These are phyloP conservation scores for Delphinella strobiligena DNA, from an alignment of 2,329 filamentous ascomycete genomes.

Conservation along the genomic window DNA sequence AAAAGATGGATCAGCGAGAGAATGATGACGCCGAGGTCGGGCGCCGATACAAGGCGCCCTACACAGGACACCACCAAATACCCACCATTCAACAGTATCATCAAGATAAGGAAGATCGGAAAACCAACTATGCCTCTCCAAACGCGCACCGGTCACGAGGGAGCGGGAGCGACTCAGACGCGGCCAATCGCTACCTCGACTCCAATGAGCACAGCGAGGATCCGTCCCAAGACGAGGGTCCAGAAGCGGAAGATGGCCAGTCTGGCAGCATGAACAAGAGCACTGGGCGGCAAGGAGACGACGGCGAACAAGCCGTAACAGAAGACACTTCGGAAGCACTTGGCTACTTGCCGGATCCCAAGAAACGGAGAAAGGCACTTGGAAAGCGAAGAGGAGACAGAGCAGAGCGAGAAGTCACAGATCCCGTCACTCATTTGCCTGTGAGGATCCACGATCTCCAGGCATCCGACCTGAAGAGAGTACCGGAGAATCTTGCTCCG, in stretches of 20 bases:
- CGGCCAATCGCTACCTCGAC: slow-evolving; percentile 16
- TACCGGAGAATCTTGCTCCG: slow-evolving; percentile 29
- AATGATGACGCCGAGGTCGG: slow-evolving; percentile 29
- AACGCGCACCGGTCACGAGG: slow-evolving; percentile 14
- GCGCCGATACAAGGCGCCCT: slow-evolving; percentile 28
- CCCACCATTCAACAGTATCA: slow-evolving; percentile 35
- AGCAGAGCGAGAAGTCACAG: slow-evolving; percentile 51
- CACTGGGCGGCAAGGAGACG: slow-evolving; percentile 10
- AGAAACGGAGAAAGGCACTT: slow-evolving; percentile 38
- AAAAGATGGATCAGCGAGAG: neutral
- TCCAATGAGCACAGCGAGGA: slow-evolving; percentile 10
- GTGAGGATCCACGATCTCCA: slow-evolving; percentile 49
- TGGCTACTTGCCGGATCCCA: slow-evolving; percentile 13
- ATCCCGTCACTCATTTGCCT: slow-evolving; percentile 60
- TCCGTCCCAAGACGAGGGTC: slow-evolving; percentile 9
- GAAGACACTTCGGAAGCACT: slow-evolving; percentile 34
- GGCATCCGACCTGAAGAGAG: slow-evolving; percentile 26
- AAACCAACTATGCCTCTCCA: slow-evolving; percentile 17
- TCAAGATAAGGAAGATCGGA: slow-evolving; percentile 29
- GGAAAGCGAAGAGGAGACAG: slow-evolving; percentile 36
- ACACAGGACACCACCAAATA: slow-evolving; percentile 31
- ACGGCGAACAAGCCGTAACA: slow-evolving; percentile 15
- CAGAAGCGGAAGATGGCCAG: slow-evolving; percentile 9
- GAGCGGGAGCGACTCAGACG: slow-evolving; percentile 18
- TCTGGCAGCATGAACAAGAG: slow-evolving; percentile 10